Evolutionary conservation across 1,139 yeast genomes (phyloP).

Genomic region (Komagataea norvegica): DNA sequence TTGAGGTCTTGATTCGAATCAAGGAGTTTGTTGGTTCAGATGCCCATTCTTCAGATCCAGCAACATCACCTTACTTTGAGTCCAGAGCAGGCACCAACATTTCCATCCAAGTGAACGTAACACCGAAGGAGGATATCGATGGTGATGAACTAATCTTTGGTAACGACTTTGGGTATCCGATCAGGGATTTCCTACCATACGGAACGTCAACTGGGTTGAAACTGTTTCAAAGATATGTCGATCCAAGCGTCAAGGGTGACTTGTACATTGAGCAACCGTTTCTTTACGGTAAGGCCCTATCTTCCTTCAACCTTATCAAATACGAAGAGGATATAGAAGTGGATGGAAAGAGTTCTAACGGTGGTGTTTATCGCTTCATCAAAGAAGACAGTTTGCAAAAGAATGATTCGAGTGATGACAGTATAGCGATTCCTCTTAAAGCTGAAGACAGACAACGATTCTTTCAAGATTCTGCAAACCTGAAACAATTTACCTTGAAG

Average conservation of each 20-base stretch:
- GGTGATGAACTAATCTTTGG: slow-evolving; percentile 60
- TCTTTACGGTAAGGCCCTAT: slow-evolving; percentile 57
- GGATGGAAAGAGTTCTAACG: slow-evolving; percentile 7
- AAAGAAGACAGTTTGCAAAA: slow-evolving; percentile 12
- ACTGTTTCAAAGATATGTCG: slow-evolving; percentile 42
- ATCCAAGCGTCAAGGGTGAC: slow-evolving; percentile 63
- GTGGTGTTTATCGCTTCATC: not conserved
- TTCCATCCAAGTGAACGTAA: slow-evolving; percentile 21
- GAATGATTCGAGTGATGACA: slow-evolving; percentile 5
- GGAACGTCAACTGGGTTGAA: slow-evolving; percentile 50
- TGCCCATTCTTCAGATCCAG: slow-evolving; percentile 32
- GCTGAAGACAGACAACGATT: slow-evolving; percentile 29
- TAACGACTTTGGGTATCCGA: slow-evolving; percentile 61
- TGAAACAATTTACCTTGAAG: slow-evolving; percentile 30
- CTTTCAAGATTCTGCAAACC: slow-evolving; percentile 29
- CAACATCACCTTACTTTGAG: slow-evolving; percentile 14
- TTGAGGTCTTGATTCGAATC: slow-evolving; percentile 38
- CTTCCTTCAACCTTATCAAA: slow-evolving; percentile 45
- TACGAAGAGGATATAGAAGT: slow-evolving; percentile 5
- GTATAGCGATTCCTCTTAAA: slow-evolving; percentile 18
- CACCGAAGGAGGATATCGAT: slow-evolving; percentile 21
- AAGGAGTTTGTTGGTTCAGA: slow-evolving; percentile 44
- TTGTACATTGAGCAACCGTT: slow-evolving; percentile 55
- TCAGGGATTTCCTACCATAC: slow-evolving; percentile 58
- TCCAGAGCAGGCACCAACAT: slow-evolving; percentile 16